Evolutionary conservation across 257 asterid genomes (phyloP).

Genomic region (Lithospermum erythrorhizon): DNA sequence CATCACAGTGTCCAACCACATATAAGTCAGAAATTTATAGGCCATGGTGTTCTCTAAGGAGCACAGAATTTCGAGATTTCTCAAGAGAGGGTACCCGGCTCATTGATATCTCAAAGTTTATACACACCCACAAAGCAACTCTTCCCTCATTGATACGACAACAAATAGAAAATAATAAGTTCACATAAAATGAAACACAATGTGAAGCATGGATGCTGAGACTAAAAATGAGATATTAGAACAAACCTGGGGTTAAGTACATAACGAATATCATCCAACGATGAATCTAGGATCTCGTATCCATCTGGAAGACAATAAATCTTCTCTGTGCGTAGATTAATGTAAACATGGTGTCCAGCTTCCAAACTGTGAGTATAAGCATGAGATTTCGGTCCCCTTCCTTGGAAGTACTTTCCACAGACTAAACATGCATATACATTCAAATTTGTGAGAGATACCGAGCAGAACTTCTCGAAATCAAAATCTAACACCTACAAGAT

Average conservation of each 20-base stretch:
- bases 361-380: constrained; percentile 98
- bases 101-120: not conserved
- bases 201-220: constrained; percentile 1
- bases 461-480: constrained; percentile 91
- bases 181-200: not conserved
- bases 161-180: not conserved
- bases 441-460: constrained; percentile 89
- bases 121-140: not conserved
- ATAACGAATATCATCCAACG: constrained; percentile 86
- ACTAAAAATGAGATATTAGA: not conserved
- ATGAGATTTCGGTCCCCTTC: constrained; percentile 91
- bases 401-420: constrained; percentile 95
- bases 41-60: not conserved
- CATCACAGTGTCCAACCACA: not conserved
- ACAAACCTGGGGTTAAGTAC: constrained; percentile 86
- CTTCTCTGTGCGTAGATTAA: constrained; percentile 87
- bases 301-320: constrained; percentile 99
- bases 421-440: constrained; percentile 95
- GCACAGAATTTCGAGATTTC: not conserved
- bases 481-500: constrained; percentile 84
- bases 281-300: constrained; percentile 84
- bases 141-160: not conserved
- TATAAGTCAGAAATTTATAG: no score
- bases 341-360: constrained; percentile 93
- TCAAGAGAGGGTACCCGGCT: not conserved